Evolutionary conservation across 345 rosid genomes (phyloP).

Genomic region (Salix koriyanagi): DNA sequence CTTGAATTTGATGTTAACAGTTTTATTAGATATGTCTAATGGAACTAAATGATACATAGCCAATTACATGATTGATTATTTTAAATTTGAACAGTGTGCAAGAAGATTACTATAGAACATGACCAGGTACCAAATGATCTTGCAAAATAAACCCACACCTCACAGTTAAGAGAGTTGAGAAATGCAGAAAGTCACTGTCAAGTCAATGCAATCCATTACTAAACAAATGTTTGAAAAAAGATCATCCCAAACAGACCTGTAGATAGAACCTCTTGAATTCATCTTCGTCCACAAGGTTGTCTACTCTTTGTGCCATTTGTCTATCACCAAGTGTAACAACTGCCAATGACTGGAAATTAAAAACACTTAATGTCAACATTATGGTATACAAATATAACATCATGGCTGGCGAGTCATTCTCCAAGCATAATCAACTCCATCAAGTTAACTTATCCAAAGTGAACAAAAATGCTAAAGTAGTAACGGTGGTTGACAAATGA

Average conservation of each 20-base stretch:
- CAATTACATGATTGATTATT: neutral
- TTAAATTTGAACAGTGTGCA: neutral
- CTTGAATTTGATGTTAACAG: neutral
- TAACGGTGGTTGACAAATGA: neutral
- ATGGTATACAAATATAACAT: neutral
- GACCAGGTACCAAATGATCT: neutral
- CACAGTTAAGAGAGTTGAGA: neutral
- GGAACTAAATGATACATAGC: neutral
- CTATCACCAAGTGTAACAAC: constrained; percentile 95
- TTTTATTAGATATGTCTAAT: neutral
- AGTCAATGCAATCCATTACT: constrained; percentile 9
- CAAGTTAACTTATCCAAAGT: neutral
- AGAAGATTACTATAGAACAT: neutral
- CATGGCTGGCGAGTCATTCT: neutral
- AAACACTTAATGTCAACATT: neutral
- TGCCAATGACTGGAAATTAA: constrained; percentile 67
- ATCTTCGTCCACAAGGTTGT: constrained; percentile 73
- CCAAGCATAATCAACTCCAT: neutral
- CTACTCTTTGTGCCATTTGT: constrained; percentile 95
- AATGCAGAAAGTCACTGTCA: neutral
- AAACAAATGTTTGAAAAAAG: constrained; percentile 20
- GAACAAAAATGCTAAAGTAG: neutral
- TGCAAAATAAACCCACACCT: constrained; percentile 1
- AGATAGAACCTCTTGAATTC: constrained; percentile 96
- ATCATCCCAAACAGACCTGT: constrained; percentile 56